Percentiles rank a stretch among this genome's conserved stretches.
Evolutionary conservation across 1,139 yeast species (phyloP).

Genomic region (Candida mesenterica): DNA sequence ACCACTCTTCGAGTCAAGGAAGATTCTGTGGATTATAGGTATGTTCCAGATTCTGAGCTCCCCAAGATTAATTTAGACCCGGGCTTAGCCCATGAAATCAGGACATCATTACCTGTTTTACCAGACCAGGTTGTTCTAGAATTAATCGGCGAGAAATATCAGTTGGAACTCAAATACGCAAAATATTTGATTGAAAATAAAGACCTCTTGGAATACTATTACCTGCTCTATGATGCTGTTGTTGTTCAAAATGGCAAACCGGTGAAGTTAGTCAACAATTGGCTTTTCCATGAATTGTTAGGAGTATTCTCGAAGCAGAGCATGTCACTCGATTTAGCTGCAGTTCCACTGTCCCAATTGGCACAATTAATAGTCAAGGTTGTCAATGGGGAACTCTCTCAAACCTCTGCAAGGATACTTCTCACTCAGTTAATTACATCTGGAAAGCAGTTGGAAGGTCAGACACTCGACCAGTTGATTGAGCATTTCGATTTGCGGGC

Average conservation of each 20-base stretch:
- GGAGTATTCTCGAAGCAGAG: constrained; percentile 64
- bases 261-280: constrained; percentile 58
- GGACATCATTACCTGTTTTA: constrained; percentile 51
- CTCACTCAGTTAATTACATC: constrained; percentile 57
- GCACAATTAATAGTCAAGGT: constrained; percentile 28
- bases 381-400: constrained; percentile 22
- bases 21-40: constrained; percentile 80
- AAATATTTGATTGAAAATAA: constrained; percentile 53
- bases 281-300: constrained; percentile 80
- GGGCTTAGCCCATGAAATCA: constrained; percentile 30
- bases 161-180: constrained; percentile 71
- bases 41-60: constrained; percentile 92
- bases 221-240: constrained; percentile 34
- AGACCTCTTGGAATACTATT: constrained; percentile 50
- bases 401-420: constrained; percentile 63
- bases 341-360: constrained; percentile 30
- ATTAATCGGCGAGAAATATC: constrained; percentile 51
- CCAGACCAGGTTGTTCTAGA: constrained; percentile 61
- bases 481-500: constrained; percentile 54
- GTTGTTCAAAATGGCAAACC: constrained; percentile 19
- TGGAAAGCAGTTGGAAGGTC: constrained; percentile 28
- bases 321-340: constrained; percentile 31
- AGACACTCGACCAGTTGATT: constrained; percentile 44
- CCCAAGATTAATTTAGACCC: constrained; percentile 54
- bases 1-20: constrained; percentile 72